Evolutionary conservation across 306 rosid species (phyloP).

Genomic region (Neltuma alba): DNA sequence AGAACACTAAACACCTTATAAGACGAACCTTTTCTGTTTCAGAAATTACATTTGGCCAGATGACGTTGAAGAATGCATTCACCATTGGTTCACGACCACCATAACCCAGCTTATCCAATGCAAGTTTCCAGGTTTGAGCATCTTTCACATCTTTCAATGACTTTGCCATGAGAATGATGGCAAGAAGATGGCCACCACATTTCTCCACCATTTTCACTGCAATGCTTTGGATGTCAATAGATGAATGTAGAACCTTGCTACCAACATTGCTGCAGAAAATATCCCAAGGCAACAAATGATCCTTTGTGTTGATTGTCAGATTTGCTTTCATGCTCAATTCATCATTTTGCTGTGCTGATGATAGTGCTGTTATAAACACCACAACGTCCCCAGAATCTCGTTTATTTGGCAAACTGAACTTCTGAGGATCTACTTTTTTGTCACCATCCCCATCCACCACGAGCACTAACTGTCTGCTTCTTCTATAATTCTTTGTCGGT

Average conservation of each 20-base stretch:
- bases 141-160: neutral
- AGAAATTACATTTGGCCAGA: neutral
- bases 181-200: slow-evolving; percentile 1
- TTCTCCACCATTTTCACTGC: neutral
- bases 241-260: neutral
- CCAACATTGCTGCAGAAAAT: neutral
- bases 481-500: too few relatives aligned
- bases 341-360: neutral
- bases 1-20: neutral
- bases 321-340: neutral
- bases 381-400: neutral
- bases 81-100: neutral
- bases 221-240: neutral
- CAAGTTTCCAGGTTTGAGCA: neutral
- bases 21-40: neutral
- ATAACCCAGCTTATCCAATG: too few relatives aligned
- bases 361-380: neutral
- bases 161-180: neutral
- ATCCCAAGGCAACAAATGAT: slow-evolving; percentile 16
- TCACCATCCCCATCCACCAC: neutral
- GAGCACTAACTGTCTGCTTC: neutral
- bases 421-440: neutral
- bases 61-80: slow-evolving; percentile 6
- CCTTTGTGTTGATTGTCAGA: neutral
- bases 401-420: neutral